Evolutionary conservation across 371 early-diverging fungal genomes (phyloP).

Genomic region (Rhizopus sp.): DNA sequence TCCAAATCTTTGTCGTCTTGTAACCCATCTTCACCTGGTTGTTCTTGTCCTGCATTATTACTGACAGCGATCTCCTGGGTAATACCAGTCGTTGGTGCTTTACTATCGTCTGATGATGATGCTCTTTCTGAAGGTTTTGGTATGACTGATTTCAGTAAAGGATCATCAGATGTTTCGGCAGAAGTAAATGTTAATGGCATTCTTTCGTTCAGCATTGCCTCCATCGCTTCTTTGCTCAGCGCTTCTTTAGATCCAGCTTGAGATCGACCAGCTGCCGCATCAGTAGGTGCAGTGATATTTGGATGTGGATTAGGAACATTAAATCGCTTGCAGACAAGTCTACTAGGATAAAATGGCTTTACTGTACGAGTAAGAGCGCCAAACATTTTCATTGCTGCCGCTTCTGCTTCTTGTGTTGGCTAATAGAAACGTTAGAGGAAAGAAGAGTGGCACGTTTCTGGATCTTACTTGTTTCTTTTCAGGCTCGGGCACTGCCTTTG

Average conservation of each 20-base stretch:
- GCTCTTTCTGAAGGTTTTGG: constrained; percentile 47
- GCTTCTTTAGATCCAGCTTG: constrained; percentile 49
- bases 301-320: constrained; percentile 80
- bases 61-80: constrained; percentile 7
- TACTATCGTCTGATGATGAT: constrained; percentile 56
- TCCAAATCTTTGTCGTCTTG: constrained; percentile 16
- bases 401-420: constrained; percentile 61
- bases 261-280: constrained; percentile 31
- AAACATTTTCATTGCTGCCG: constrained; percentile 77
- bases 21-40: constrained; percentile 31
- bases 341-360: constrained; percentile 65
- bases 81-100: constrained; percentile 55
- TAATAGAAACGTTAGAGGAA: constrained; percentile 10
- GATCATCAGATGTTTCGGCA: constrained; percentile 26
- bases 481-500: constrained; percentile 29
- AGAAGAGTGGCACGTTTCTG: background rate
- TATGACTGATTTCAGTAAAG: constrained; percentile 35
- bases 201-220: constrained; percentile 47
- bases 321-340: constrained; percentile 83
- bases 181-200: constrained; percentile 20
- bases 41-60: constrained; percentile 44
- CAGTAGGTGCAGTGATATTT: constrained; percentile 38
- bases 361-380: constrained; percentile 70
- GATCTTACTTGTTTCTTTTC: constrained; percentile 29
- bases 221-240: constrained; percentile 63